phyloP scores from a whole-genome alignment of 2,329 filamentous ascomycete species.

The Ceratocystiopsis sp. region DNA sequence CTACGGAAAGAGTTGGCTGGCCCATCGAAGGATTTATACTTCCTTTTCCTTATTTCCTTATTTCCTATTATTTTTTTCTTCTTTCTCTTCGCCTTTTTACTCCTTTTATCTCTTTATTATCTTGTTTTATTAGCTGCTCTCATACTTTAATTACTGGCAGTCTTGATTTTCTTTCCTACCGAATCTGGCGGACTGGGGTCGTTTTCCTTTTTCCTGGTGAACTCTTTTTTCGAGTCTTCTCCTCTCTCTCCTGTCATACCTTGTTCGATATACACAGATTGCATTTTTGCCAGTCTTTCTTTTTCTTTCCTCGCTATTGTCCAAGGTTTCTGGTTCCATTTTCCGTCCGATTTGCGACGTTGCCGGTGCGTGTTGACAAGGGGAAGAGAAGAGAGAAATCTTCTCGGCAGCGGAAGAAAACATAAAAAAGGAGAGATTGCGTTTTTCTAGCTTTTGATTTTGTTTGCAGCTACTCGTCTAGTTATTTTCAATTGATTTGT shows the following conservation, averaged over 20 bases:
- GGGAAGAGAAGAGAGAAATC: too few species aligned
- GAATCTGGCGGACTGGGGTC: background rate
- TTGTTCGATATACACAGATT: slow-evolving; percentile 25
- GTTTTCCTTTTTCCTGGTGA: background rate
- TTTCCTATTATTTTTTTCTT: too few species aligned
- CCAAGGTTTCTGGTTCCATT: background rate
- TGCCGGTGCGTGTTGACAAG: background rate
- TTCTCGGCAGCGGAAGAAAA: too few species aligned
- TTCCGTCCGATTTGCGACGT: background rate
- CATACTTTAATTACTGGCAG: slow-evolving; percentile 20
- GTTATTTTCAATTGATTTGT: too few species aligned
- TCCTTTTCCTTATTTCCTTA: slow-evolving; percentile 15
- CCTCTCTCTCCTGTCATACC: slow-evolving; percentile 18
- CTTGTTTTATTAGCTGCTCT: slow-evolving; percentile 24
- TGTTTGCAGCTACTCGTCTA: too few species aligned
- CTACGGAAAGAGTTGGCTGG: slow-evolving; percentile 25
- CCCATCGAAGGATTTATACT: slow-evolving; percentile 26
- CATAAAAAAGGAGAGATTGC: too few species aligned
- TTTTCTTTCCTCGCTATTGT: background rate
- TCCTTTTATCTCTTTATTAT: slow-evolving; percentile 10
- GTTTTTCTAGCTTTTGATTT: too few species aligned
- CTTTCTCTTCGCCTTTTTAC: slow-evolving; percentile 4
- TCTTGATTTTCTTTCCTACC: slow-evolving; percentile 8
- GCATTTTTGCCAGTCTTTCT: slow-evolving; percentile 7
- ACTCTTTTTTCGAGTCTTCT: background rate